Conservation (phyloP, 768 basidiomycete genomes). For the Amanita phalloides region DNA sequence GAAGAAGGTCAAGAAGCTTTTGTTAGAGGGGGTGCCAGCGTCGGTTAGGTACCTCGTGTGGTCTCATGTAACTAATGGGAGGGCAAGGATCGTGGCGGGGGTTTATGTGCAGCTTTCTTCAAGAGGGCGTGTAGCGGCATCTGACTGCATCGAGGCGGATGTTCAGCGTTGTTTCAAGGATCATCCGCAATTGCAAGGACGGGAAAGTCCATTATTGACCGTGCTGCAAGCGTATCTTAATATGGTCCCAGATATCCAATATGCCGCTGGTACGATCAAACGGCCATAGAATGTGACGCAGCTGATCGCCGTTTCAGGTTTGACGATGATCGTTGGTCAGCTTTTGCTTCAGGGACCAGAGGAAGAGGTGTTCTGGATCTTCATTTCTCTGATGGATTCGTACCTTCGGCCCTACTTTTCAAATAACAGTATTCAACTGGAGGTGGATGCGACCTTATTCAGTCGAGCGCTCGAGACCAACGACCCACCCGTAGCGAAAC, state of each 20-base stretch:
- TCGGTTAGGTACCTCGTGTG: constrained; percentile 81
- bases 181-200: constrained; percentile 46
- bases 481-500: constrained; percentile 52
- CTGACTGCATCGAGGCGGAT: constrained; percentile 50
- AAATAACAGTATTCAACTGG: constrained; percentile 46
- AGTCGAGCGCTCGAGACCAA: constrained; percentile 54
- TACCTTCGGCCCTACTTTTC: constrained; percentile 76
- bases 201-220: constrained; percentile 43
- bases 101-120: constrained; percentile 57
- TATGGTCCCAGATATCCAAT: constrained; percentile 80
- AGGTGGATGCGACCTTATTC: constrained; percentile 69
- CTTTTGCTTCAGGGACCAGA: constrained; percentile 68
- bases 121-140: constrained; percentile 38
- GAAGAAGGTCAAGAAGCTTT: constrained; percentile 67
- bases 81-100: constrained; percentile 55
- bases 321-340: constrained; percentile 63
- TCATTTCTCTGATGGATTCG: constrained; percentile 77
- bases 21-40: constrained; percentile 73
- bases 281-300: neutral
- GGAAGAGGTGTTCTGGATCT: constrained; percentile 89
- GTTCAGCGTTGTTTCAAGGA: constrained; percentile 42
- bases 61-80: constrained; percentile 72
- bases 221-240: constrained; percentile 64
- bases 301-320: constrained; percentile 27
- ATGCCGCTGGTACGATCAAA: constrained; percentile 39